Evolutionary conservation across 495 filamentous ascomycete species (phyloP), one percentile per base, ranked within the genome.

Genomic region (Aspergillus panamensis): DNA sequence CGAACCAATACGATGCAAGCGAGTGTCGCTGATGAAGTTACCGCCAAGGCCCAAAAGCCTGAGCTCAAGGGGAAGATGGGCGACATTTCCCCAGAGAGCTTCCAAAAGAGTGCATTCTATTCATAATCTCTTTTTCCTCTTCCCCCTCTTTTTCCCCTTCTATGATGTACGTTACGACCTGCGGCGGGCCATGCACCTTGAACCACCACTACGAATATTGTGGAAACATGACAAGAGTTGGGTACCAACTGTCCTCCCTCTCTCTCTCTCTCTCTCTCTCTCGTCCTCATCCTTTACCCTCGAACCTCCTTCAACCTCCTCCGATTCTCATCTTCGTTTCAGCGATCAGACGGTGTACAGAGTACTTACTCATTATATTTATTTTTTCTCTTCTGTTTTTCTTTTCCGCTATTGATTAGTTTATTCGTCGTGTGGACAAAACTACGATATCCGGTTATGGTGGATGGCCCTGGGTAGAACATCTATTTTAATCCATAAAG

Each of bases 71-170:
- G 73, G 51, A 80, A 78, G 69, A 69, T 77, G 68, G 78, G 76
- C 20, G 73, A 95, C 67, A 87, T 94, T 39, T 84, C 82, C 29
- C 83, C 87, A 5, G 90, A 96, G 71, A 92, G 87, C 68, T 95
- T 96, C 73, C 90, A 95, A 69, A 93, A 92, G 77, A 89, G 89
- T 55, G 86, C 88, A 43, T 96, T 96, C 71, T 88, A 89, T 73
- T 73, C 74, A 31, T 78, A 57, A 76, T 42, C 53, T 20, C 29
- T 30, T 10, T 32, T 42, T 48, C 16, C 20, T 21, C 16, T 13
- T 37, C 49, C 44, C 32, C n/a, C 50, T 52, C 40, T 49, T 31
- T 49, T 30, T n/a, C n/a, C n/a, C n/a, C 47, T 31, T 49, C 25
- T 7, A n/a, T 49, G 20, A 17, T 45, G 42, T 45, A 45, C 19